Percentiles rank a stretch among this genome's conserved stretches.
Conservation (phyloP, 768 basidiomycete genomes). For the Xerocomellus chrysenteron region DNA sequence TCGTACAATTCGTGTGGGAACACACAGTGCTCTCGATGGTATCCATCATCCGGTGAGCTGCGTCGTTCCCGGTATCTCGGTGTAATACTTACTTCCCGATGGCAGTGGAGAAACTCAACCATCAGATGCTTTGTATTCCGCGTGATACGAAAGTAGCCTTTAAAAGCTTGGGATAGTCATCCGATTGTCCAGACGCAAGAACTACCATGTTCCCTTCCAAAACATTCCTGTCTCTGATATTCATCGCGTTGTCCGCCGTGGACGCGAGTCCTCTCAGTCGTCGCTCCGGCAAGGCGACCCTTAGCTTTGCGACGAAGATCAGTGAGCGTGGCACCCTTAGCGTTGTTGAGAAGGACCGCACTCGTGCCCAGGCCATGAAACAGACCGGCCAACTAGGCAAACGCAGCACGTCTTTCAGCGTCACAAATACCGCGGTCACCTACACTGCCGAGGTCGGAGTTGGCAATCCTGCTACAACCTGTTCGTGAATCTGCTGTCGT, state of each 20-base stretch:
- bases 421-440: constrained; percentile 20
- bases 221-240: constrained; percentile 7
- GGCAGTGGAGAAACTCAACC: neutral
- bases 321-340: constrained; percentile 8
- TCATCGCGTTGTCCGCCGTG: constrained; percentile 12
- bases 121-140: neutral
- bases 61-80: too few species aligned
- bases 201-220: constrained; percentile 13
- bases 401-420: constrained; percentile 1
- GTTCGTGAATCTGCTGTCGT: constrained; percentile 13
- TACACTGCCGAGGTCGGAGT: constrained; percentile 33
- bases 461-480: constrained; percentile 24
- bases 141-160: neutral
- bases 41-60: too few species aligned
- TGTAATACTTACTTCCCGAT: neutral
- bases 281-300: constrained; percentile 4
- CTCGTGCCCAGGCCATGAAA: constrained; percentile 16
- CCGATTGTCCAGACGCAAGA: too few species aligned
- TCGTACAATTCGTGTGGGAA: neutral
- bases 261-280: constrained; percentile 13
- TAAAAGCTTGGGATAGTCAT: neutral
- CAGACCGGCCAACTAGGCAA: neutral
- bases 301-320: constrained; percentile 12
- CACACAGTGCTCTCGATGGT: neutral
- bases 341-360: constrained; percentile 20